A percentile compares a stretch with the other conserved stretches of the same genome.
phyloP scores from a whole-genome alignment of 345 rosid genomes.

The Cardiospermum halicacabum region DNA sequence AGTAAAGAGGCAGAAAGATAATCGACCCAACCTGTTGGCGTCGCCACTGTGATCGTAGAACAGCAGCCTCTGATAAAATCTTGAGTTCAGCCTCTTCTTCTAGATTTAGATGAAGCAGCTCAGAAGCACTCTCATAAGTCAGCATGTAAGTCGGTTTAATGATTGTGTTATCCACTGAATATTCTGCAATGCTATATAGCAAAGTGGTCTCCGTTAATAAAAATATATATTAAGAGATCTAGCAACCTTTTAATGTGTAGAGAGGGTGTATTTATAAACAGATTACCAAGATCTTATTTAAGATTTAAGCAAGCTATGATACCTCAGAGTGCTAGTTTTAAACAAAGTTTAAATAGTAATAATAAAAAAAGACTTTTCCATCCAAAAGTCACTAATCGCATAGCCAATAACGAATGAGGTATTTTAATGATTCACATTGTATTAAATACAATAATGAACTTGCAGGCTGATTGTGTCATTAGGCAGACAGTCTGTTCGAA shows the following conservation, averaged over 20 bases:
- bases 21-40: constrained; percentile 55
- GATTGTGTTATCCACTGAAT: constrained; percentile 66
- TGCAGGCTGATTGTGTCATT: not conserved
- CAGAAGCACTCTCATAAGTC: constrained; percentile 94
- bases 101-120: constrained; percentile 79
- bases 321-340: not conserved
- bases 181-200: constrained; percentile 73
- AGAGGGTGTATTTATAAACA: not conserved
- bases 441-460: constrained; percentile 3
- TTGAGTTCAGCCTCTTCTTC: constrained; percentile 82
- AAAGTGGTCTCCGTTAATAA: constrained; percentile 15
- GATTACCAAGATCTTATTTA: not conserved
- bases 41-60: constrained; percentile 77
- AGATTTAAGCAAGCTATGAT: not conserved
- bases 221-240: constrained; percentile 3
- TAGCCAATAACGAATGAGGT: not conserved
- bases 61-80: constrained; percentile 76
- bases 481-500: constrained; percentile 1
- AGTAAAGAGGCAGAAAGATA: not conserved
- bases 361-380: not conserved
- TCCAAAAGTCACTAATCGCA: not conserved
- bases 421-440: not conserved
- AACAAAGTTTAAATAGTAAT: not conserved
- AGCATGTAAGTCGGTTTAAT: constrained; percentile 94
- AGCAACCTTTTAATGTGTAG: not conserved